Base-by-base conservation (phyloP, 805 yeast species). In the Saccharomycopsis oosterbeekiorum region DNA sequence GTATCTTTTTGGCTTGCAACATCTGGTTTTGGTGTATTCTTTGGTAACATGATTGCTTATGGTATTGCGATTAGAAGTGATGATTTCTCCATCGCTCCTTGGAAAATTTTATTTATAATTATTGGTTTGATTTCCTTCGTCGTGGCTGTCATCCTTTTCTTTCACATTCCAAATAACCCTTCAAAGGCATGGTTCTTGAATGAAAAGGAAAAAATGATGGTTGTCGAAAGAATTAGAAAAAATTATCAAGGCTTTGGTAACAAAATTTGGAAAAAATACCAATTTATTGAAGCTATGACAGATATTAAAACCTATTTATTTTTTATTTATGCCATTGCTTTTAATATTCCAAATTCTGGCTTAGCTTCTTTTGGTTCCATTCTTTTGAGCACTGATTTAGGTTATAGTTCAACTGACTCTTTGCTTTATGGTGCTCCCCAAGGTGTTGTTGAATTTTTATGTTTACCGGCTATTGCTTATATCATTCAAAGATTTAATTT, bases 91-190 rank as follows among this genome's bases (percentile, higher is more conserved):
- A 69, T 81, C 24, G 73, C 67, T 12, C 71, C 82, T 1, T 85
- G 88, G 88, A 78, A 78, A 67, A 66, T 79, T 15, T 66, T 82
- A 1, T 85, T 77, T 66, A 70, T 85, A 47, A 73, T 83, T 19
- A 74, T 79, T 53, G 90, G 90, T 4, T 68, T 74, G 15, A 73
- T 83, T 61, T 82, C 88, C 1, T 68, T 81, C 12, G 66, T 75
- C 3, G 64, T 79, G 19, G 85, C 84, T 11, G 55, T 78, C 15
- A 51, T 76, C 1, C 70, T 78, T 60, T 62, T 70, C 34, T 58
- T 78, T 51, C 78, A 77, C 62, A 63, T 84, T 36, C 86, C 86
- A 19, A 78, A 79, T 65, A 66, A 68, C 15, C 85, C 85, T 50
- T 42, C 66, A 67, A 62, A 68, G 29, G 77, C 80, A 4, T 74